Evolutionary conservation across 2,329 filamentous ascomycete genomes (phyloP).

Genomic region (Pseudocercospora vitis): DNA sequence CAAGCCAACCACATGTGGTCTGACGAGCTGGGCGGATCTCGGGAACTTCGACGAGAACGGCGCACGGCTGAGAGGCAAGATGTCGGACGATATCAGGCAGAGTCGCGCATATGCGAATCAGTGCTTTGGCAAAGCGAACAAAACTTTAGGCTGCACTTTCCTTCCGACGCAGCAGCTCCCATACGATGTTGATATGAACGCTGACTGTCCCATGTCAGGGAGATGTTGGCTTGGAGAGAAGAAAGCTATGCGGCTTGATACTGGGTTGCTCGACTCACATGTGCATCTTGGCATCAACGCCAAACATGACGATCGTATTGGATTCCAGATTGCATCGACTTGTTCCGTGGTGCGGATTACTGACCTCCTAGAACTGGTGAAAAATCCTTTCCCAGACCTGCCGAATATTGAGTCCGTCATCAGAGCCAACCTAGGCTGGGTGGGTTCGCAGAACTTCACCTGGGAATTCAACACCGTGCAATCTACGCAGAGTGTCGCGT

Average conservation of each 20-base stretch:
- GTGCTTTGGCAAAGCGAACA: slow-evolving; percentile 9
- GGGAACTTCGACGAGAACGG: not conserved
- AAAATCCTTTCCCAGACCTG: not conserved
- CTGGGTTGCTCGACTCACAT: slow-evolving; percentile 8
- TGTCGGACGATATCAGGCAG: slow-evolving; percentile 9
- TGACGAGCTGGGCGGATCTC: not conserved
- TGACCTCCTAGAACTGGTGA: not conserved
- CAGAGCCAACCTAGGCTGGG: not conserved
- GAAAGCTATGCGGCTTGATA: slow-evolving; percentile 5
- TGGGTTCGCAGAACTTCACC: slow-evolving; percentile 1
- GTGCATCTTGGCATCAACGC: slow-evolving; percentile 13
- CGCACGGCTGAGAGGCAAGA: not conserved
- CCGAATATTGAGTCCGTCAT: not conserved
- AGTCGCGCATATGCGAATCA: slow-evolving; percentile 11
- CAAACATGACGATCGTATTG: slow-evolving; percentile 1
- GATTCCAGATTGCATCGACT: slow-evolving; percentile 7
- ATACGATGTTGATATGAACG: not conserved
- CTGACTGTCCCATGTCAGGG: not conserved
- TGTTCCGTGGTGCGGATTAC: slow-evolving; percentile 1
- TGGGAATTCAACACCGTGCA: slow-evolving; percentile 1
- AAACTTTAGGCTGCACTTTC: slow-evolving; percentile 5
- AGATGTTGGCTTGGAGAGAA: not conserved
- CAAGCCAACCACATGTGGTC: slow-evolving; percentile 11
- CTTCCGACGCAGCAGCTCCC: slow-evolving; percentile 1
- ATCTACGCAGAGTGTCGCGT: not conserved